These are phyloP conservation scores for Achlya hypogyna DNA, from an alignment of 352 stramenopile genomes.

Conservation along the genomic window DNA sequence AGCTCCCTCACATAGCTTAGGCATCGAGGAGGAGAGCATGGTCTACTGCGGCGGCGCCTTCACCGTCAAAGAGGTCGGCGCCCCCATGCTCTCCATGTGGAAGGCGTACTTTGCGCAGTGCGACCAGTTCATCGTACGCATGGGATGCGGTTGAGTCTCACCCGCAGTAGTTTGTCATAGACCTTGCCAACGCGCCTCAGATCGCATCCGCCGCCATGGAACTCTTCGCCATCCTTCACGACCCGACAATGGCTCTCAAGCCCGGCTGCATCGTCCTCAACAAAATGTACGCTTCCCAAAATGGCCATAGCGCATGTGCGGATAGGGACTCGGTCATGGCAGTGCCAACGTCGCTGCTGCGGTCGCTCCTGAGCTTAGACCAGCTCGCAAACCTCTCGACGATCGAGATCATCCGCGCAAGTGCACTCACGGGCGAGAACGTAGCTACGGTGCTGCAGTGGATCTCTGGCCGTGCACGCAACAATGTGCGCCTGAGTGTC, in stretches of 20 bases:
- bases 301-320: neutral
- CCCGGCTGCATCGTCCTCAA: constrained; percentile 60
- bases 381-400: constrained; percentile 28
- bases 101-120: constrained; percentile 50
- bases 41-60: constrained; percentile 31
- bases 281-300: constrained; percentile 28
- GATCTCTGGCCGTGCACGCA: constrained; percentile 20
- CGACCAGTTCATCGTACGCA: constrained; percentile 44
- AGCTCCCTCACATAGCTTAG: neutral
- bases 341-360: constrained; percentile 39
- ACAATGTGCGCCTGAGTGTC: neutral
- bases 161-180: constrained; percentile 35
- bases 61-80: constrained; percentile 53
- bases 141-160: neutral
- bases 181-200: constrained; percentile 43
- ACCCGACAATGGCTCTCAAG: constrained; percentile 45
- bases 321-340: constrained; percentile 31
- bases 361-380: constrained; percentile 46
- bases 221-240: constrained; percentile 49
- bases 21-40: constrained; percentile 28
- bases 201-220: constrained; percentile 43
- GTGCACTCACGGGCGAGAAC: constrained; percentile 50
- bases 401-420: constrained; percentile 49
- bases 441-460: constrained; percentile 45
- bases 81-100: constrained; percentile 63